Evolutionary conservation across 371 early-diverging fungal genomes (phyloP), one percentile per base, ranked within the genome.

Genomic region (Batkoa obscura): DNA sequence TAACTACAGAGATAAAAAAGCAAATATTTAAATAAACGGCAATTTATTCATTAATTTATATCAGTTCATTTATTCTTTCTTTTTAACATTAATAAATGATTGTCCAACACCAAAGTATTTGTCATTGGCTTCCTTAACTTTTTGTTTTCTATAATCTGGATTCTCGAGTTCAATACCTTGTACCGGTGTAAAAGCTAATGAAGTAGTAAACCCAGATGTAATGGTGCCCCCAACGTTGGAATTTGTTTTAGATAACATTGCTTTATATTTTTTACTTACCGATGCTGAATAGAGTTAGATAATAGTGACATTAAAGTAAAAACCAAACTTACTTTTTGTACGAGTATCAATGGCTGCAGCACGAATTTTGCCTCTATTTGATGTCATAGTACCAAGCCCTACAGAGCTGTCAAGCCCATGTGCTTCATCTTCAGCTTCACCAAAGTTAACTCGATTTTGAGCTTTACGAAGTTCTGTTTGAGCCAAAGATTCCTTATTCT

Each of bases 131-230:
- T 74, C 72, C 58, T 82, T 79, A 35, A 76, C 68, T 51, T 72
- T 74, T 57, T 79, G 78, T 56, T 80, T 72, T 2, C 68, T 69
- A 4, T 79, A 75, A 32, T 84, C 85, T 0, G 97, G 97, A 63
- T 93, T 90, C 33, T 81, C 78, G 32, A 96, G 66, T 64, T 94
- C 95, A 64, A 96, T 82, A 52, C 95, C 94, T 66, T 96, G 93
- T 9, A 88, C 86, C 8, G 94, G 94, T 2, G 94, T 96, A 59
- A 96, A 94, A 2, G 95, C 85, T 3, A 96, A 69, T 2, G 93
- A 91, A 0, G 90, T 79, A 0, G 93, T 80, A 37, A 93, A 70
- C 4, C 97, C 97, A 15, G 94, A 88, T 2, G 82, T 72, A 35
- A 71, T 65, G 17, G 72, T 48, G 35, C 64, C 59, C 38, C 59